Evolutionary conservation across 352 stramenopile species (phyloP).

Genomic region (Halophytophthora polymorphica): DNA sequence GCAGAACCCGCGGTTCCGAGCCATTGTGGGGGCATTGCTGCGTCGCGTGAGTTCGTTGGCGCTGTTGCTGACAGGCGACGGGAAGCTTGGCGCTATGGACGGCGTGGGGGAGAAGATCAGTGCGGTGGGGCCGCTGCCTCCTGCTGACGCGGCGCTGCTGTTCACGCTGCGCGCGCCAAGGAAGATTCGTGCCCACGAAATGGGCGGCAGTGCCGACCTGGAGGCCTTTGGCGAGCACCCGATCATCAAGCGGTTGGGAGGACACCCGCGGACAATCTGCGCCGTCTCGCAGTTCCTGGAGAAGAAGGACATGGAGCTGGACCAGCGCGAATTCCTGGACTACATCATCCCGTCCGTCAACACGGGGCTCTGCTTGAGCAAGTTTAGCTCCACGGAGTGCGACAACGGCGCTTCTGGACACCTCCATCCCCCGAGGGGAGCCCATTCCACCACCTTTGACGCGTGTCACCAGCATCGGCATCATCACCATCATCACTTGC

Average conservation of each 20-base stretch:
- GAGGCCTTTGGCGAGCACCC: slow-evolving; percentile 56
- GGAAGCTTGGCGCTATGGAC: slow-evolving; percentile 74
- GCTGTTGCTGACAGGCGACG: slow-evolving; percentile 65
- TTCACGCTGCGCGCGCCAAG: slow-evolving; percentile 75
- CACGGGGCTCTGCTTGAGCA: slow-evolving; percentile 54
- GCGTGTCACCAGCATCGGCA: slow-evolving; percentile 16
- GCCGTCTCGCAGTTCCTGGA: slow-evolving; percentile 80
- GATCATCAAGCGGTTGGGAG: slow-evolving; percentile 57
- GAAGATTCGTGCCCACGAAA: slow-evolving; percentile 75
- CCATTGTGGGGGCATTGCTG: slow-evolving; percentile 46
- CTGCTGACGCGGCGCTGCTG: slow-evolving; percentile 60
- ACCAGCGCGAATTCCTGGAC: slow-evolving; percentile 75
- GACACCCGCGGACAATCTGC: slow-evolving; percentile 72
- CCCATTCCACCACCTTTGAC: slow-evolving; percentile 3
- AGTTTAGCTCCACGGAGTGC: slow-evolving; percentile 13
- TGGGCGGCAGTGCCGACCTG: slow-evolving; percentile 67
- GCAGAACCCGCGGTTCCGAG: slow-evolving; percentile 42
- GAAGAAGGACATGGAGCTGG: slow-evolving; percentile 81
- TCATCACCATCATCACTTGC: slow-evolving; percentile 24
- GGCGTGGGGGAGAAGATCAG: slow-evolving; percentile 82
- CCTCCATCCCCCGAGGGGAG: not conserved
- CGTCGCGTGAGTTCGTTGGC: slow-evolving; percentile 62
- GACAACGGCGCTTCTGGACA: slow-evolving; percentile 7
- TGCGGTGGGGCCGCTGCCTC: slow-evolving; percentile 55
- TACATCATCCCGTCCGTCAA: slow-evolving; percentile 82